Base-by-base conservation (phyloP, 1,284 basidiomycete species). In the Tylopilus sp. region DNA sequence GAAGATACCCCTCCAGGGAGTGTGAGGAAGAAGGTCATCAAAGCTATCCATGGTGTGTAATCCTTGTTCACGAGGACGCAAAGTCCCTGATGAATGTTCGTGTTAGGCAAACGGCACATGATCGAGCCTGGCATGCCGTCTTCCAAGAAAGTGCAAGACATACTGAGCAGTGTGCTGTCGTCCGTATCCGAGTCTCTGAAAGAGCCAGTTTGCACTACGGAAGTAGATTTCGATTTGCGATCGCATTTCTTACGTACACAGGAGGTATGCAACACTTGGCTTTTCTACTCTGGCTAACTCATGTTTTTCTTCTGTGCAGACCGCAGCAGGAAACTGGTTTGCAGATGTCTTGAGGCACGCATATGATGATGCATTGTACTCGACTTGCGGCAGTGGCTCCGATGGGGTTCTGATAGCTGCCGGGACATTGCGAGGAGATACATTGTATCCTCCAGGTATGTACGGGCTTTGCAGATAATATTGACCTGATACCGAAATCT, bases 341-440 rank as follows among this genome's bases (percentile, higher is more conserved):
- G 92, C 95, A 1, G 96, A 98, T 77, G 90, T 97, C 38, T 79
- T 96, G 38, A 84, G 94, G 67, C 93, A 96, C 75, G 89, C 93
- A 1, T 97, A 96, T 73, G 95, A 97, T 67, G 95, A 96, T 73
- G 88, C 89, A 6, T 79, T 93, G 60, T 86, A 83, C 58, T 79
- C 89, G 71, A 86, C 89, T 71, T 88, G 82, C 26, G 83, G 83
- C 29, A 88, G 87, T 2, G 91, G 89, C 3, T 87, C 91, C 1
- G 94, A 96, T 74, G 91, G 89, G 0, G 93, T 93, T 4, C 84
- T 97, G 67, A 88, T 96, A 41, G 94, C 90, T 72, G 93, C 92
- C n/a, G 96, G 96, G 4, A 95, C 94, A 2, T 80, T 97, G 54
- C 88, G 96, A 49, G 95, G 96, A 6, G 96, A 97, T 77, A 92